Conservation (phyloP, 169 alveolate species). For the Cryptosporidium viatorum region DNA sequence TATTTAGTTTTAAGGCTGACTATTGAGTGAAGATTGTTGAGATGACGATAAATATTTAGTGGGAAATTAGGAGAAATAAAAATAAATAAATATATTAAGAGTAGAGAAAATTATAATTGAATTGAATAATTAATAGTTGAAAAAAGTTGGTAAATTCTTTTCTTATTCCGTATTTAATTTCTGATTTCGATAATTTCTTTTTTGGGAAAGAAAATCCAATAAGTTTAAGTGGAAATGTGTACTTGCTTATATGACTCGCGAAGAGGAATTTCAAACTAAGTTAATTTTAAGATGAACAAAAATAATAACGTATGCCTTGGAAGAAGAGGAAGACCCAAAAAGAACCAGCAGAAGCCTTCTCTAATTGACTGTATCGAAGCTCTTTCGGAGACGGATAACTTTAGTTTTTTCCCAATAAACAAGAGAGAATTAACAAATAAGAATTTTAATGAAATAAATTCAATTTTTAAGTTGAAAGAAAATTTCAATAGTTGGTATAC, state of each 20-base stretch:
- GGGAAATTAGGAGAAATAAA: background rate
- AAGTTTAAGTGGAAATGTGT: background rate
- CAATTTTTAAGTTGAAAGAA: background rate
- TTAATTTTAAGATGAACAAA: constrained; percentile 12
- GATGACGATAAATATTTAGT: background rate
- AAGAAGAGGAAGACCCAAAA: constrained; percentile 72
- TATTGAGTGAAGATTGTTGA: background rate
- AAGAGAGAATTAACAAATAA: background rate
- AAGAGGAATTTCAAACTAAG: background rate
- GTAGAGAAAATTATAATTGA: background rate
- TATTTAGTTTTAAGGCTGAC: background rate
- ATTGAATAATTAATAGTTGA: background rate
- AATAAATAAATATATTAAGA: background rate
- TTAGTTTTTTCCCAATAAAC: constrained; percentile 50
- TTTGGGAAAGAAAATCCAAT: background rate
- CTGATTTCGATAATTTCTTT: background rate
- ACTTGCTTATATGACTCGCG: background rate
- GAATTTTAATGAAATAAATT: background rate
- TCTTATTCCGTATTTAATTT: too few relatives aligned
- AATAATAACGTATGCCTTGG: constrained; percentile 52
- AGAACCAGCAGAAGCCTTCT: constrained; percentile 10
- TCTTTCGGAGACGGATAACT: constrained; percentile 26
- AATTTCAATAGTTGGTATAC: constrained; percentile 22
- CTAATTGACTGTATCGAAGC: constrained; percentile 34
- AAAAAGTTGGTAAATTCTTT: background rate